Evolutionary conservation across 805 yeast species (phyloP).

Genomic region (Isabelozyma heimii): DNA sequence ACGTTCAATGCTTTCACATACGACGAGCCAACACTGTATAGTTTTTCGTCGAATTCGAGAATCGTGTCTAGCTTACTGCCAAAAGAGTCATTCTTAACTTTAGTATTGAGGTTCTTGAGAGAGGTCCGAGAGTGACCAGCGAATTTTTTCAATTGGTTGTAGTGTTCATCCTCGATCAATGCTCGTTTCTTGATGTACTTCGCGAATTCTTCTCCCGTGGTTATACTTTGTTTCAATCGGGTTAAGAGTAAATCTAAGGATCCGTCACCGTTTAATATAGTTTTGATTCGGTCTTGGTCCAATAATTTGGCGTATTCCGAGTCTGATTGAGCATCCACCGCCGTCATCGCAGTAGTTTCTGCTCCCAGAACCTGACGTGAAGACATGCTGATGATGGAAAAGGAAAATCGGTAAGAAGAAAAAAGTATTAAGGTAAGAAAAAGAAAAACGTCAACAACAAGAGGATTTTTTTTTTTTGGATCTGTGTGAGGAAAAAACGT

Average conservation of each 20-base stretch:
- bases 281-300: constrained; percentile 48
- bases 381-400: neutral
- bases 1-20: constrained; percentile 76
- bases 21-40: constrained; percentile 64
- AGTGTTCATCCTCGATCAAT: constrained; percentile 73
- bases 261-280: constrained; percentile 63
- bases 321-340: neutral
- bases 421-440: neutral
- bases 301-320: constrained; percentile 24
- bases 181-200: constrained; percentile 78
- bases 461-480: neutral
- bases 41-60: constrained; percentile 73
- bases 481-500: neutral
- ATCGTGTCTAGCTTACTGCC: constrained; percentile 63
- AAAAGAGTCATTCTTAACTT: constrained; percentile 63
- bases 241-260: constrained; percentile 71
- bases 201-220: constrained; percentile 82
- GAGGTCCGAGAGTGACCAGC: constrained; percentile 52
- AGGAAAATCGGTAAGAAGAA: neutral
- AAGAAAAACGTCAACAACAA: neutral
- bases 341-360: neutral
- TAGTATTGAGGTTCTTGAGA: constrained; percentile 38
- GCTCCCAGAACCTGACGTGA: neutral
- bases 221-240: constrained; percentile 75
- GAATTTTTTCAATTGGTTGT: constrained; percentile 69